Evolutionary conservation across 2,329 filamentous ascomycete genomes (phyloP).

Genomic region (Endoconidiophora laricicola): DNA sequence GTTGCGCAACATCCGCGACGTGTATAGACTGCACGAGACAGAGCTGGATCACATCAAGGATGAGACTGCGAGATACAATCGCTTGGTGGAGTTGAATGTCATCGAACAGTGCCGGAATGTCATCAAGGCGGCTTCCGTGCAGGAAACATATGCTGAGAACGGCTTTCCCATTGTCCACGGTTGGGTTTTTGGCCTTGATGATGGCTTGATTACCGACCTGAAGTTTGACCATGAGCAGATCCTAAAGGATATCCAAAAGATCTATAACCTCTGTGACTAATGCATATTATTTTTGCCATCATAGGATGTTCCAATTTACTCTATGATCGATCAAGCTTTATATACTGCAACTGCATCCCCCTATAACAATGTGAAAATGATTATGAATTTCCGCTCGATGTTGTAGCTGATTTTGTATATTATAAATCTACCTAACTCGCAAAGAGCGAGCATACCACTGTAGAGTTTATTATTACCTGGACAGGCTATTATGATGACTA

Average conservation of each 20-base stretch:
- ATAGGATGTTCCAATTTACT: too few species aligned
- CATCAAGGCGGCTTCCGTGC: conserved; percentile 64
- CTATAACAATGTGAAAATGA: too few species aligned
- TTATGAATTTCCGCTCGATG: too few species aligned
- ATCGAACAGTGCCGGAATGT: conserved; percentile 60
- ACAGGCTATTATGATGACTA: too few species aligned
- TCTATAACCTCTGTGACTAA: conserved; percentile 37
- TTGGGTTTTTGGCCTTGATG: conserved; percentile 55
- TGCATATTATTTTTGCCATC: background rate
- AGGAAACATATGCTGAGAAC: conserved; percentile 49
- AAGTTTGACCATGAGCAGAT: conserved; percentile 43
- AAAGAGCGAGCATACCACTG: too few species aligned
- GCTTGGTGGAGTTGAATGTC: conserved; percentile 73
- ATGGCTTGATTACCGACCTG: conserved; percentile 49
- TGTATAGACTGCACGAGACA: conserved; percentile 53
- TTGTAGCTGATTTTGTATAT: too few species aligned
- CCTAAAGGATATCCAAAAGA: conserved; percentile 43
- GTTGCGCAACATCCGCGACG: conserved; percentile 58
- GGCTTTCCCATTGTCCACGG: conserved; percentile 54
- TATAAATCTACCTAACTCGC: too few species aligned
- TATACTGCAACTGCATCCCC: too few species aligned
- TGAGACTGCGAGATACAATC: conserved; percentile 44
- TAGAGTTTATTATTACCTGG: too few species aligned
- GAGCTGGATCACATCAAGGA: conserved; percentile 49
- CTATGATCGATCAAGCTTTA: too few species aligned